Evolutionary conservation across 306 rosid genomes (phyloP).

Genomic region (Rubus parviflorus): DNA sequence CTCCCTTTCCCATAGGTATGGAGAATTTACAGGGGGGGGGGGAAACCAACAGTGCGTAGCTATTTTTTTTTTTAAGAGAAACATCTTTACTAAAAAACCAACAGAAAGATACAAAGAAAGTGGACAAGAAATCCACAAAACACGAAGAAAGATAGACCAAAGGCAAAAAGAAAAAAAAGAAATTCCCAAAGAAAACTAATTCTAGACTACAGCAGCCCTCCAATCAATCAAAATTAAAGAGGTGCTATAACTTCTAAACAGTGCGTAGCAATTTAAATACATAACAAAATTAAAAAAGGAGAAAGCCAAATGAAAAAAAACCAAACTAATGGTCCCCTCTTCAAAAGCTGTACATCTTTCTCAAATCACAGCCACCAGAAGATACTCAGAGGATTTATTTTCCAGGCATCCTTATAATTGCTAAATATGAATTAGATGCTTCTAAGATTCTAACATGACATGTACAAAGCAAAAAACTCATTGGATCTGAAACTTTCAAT

Average conservation of each 20-base stretch:
- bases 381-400: neutral
- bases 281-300: too few species aligned
- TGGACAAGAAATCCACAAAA: too few species aligned
- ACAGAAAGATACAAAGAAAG: too few species aligned
- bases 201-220: too few species aligned
- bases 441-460: neutral
- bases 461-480: neutral
- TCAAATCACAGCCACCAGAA: neutral
- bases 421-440: neutral
- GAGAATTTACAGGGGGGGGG: neutral
- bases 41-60: neutral
- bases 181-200: too few species aligned
- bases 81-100: too few species aligned
- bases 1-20: neutral
- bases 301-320: neutral
- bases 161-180: too few species aligned
- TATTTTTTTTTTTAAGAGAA: too few species aligned
- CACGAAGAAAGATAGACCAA: too few species aligned
- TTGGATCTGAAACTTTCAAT: neutral
- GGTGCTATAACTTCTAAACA: too few species aligned
- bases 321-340: neutral
- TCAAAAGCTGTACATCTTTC: neutral
- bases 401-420: neutral
- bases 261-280: neutral
- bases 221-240: too few species aligned